Evolutionary conservation across 345 rosid genomes (phyloP).

Genomic region (Noccaea caerulescens): DNA sequence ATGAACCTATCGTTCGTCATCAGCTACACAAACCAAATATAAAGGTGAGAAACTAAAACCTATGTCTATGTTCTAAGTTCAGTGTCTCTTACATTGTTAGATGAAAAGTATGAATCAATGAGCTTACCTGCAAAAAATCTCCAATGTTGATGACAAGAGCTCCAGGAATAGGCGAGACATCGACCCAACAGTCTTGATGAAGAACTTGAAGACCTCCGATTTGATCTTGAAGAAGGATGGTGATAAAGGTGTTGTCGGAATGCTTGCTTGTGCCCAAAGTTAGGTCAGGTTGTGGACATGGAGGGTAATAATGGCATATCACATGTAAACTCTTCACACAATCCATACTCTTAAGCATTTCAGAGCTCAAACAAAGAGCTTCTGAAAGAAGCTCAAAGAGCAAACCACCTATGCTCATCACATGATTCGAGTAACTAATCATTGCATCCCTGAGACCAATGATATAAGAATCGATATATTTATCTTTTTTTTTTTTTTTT

Average conservation of each 20-base stretch:
- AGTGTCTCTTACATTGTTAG: too few species aligned
- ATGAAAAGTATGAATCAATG: not conserved
- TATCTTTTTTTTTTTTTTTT: too few species aligned
- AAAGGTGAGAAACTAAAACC: too few species aligned
- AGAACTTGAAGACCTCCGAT: conserved; percentile 17
- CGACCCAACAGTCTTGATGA: conserved; percentile 10
- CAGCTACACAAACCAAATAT: too few species aligned
- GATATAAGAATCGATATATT: too few species aligned
- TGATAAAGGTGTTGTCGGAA: not conserved
- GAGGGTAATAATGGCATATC: conserved; percentile 26
- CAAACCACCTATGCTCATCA: not conserved
- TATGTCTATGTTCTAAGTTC: not conserved
- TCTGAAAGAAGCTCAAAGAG: conserved; percentile 13
- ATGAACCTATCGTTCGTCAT: too few species aligned
- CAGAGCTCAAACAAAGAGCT: conserved; percentile 2
- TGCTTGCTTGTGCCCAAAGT: conserved; percentile 19
- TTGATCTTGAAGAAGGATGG: conserved; percentile 17
- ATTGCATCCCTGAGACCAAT: not conserved
- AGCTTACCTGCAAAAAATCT: conserved; percentile 7
- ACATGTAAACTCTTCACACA: conserved; percentile 1
- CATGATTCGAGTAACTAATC: conserved; percentile 5
- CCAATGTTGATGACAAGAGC: conserved; percentile 14
- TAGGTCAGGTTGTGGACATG: conserved; percentile 24
- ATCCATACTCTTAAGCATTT: conserved; percentile 1
- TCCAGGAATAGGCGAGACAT: conserved; percentile 4